Evolutionary conservation across 768 basidiomycete species (phyloP).

Genomic region (Bullera alba): DNA sequence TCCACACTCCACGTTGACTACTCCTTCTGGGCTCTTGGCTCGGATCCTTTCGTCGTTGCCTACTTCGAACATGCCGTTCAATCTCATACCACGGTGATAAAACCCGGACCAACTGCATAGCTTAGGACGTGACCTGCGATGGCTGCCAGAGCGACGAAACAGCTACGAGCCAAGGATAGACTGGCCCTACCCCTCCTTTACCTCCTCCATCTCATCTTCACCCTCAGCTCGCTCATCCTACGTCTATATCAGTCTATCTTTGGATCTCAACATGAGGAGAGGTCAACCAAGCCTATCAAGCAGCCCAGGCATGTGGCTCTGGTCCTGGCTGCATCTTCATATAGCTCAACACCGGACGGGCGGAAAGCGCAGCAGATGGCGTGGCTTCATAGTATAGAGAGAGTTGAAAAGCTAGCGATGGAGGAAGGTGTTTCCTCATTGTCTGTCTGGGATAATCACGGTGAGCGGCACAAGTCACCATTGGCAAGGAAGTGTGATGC

Average conservation of each 20-base stretch:
- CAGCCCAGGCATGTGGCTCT: neutral
- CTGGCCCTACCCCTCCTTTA: neutral
- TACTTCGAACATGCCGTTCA: too few species aligned
- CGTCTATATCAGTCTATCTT: neutral
- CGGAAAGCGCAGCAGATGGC: neutral
- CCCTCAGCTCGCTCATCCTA: neutral
- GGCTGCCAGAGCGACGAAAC: too few species aligned
- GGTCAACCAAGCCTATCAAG: neutral
- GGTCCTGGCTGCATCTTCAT: neutral
- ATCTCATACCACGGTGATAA: too few species aligned
- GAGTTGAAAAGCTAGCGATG: neutral
- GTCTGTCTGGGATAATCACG: neutral
- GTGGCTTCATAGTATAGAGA: neutral
- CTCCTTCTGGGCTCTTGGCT: too few species aligned
- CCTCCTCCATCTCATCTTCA: neutral
- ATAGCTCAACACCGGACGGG: neutral
- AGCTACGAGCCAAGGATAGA: neutral
- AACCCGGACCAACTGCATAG: too few species aligned
- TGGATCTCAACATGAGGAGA: too few species aligned
- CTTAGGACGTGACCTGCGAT: too few species aligned
- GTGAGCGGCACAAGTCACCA: neutral
- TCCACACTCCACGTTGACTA: too few species aligned
- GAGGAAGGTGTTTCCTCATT: neutral
- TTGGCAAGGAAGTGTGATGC: neutral
- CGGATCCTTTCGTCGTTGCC: too few species aligned